Evolutionary conservation across 2,329 filamentous ascomycete species (phyloP).

Genomic region (Aspergillus puulaauensis): DNA sequence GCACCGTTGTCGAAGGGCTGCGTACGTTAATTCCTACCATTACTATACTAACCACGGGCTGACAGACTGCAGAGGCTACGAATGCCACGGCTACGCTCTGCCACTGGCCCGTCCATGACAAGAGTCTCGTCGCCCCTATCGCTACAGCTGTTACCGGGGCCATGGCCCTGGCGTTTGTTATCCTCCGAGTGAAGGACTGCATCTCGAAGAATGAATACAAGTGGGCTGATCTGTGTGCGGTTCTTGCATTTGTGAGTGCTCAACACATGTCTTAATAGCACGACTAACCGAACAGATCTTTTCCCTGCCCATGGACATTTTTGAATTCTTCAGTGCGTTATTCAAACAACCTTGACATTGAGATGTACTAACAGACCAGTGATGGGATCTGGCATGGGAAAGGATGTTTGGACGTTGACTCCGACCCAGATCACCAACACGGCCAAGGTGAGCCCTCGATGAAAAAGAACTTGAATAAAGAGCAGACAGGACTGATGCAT

Average conservation of each 20-base stretch:
- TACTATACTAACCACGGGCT: background rate
- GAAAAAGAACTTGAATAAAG: background rate
- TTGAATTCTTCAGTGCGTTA: background rate
- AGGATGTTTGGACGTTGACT: background rate
- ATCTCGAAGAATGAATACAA: background rate
- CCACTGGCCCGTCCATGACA: background rate
- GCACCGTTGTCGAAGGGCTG: background rate
- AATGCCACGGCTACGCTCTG: conserved; percentile 1
- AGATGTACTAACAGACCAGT: background rate
- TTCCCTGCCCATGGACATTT: background rate
- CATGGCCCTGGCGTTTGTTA: background rate
- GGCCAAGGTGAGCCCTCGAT: background rate
- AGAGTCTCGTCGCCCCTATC: background rate
- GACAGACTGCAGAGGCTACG: background rate
- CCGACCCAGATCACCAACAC: background rate
- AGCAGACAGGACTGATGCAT: too few species aligned
- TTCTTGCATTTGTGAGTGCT: background rate
- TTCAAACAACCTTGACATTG: too few species aligned
- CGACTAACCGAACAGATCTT: background rate
- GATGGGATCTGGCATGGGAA: background rate
- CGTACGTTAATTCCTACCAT: background rate
- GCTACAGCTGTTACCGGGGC: background rate
- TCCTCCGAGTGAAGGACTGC: background rate
- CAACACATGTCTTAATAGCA: too few species aligned
- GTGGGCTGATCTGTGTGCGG: background rate